Evolutionary conservation across 306 rosid genomes (phyloP), one percentile per base, ranked within the genome.

Genomic region (Amphicarpaea edgeworthii): DNA sequence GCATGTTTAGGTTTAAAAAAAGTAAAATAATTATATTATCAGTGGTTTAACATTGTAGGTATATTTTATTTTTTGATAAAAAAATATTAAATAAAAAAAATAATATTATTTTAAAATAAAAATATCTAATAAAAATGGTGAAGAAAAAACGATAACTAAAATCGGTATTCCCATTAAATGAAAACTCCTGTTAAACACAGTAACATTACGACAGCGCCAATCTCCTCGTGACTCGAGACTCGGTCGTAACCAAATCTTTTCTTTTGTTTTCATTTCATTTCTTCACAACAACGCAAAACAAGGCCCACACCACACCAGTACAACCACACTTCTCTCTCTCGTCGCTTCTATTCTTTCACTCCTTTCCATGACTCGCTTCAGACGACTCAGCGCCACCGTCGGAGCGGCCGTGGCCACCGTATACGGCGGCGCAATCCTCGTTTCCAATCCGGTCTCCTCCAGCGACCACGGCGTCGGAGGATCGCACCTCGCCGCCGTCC

Each of bases 341-440:
- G n/a, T 21, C 11, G n/a, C 12, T 3, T 21, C 51, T 5, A 20
- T 41, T 20, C 40, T 15, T 9, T 57, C 9, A 37, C 7, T 6
- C 17, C 37, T 83, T 86, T 88, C 68, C 89, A 81, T 73, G 61
- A 71, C 82, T 8, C 89, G 89, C 83, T 81, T 93, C 62, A 87
- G 92, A 32, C 82, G 87, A 62, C 86, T 89, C 15, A 68, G 86
- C 38, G 73, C 83, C 16, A 83, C 84, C 49, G 83, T 88, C 14
- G 87, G 79, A 70, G 84, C 79, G 3, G 83, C 81, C 7, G 16
- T 86, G 2, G 90, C 90, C 23, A 62, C 89, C 2, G 87, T 79
- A 0, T 60, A 83, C 30, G 88, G 93, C 66, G 87, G 93, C 12
- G 70, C 88, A 4, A 23, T 84, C 50, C 57, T 90, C 7, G 64